Evolutionary conservation across 2,329 filamentous ascomycete species (phyloP).

Genomic region (Aspergillus unguis): DNA sequence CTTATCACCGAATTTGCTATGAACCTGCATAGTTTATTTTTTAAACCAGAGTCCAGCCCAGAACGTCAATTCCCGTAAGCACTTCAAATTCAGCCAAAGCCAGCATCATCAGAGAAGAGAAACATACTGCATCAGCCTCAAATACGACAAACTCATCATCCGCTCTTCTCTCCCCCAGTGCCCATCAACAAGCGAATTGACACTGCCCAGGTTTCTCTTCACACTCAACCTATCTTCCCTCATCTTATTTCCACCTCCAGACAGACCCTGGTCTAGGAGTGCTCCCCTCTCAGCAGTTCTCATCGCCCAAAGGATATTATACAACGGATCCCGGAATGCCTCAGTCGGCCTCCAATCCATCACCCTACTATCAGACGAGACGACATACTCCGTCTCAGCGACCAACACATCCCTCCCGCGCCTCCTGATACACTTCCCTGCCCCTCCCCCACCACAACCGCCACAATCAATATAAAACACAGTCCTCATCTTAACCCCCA

Average conservation of each 20-base stretch:
- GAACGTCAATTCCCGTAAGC: too few relatives aligned
- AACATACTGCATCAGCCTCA: too few relatives aligned
- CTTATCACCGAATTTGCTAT: too few relatives aligned
- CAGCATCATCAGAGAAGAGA: too few relatives aligned
- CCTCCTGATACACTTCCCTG: too few relatives aligned
- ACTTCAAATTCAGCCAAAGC: too few relatives aligned
- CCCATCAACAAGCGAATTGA: not conserved
- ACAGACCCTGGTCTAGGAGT: not conserved
- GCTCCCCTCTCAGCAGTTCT: not conserved
- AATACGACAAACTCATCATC: not conserved
- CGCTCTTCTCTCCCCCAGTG: not conserved
- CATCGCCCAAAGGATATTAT: constrained; percentile 1
- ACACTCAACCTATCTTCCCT: not conserved
- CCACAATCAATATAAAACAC: not conserved
- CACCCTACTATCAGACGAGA: not conserved
- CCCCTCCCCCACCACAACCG: not conserved
- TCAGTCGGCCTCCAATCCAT: not conserved
- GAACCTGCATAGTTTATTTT: too few relatives aligned
- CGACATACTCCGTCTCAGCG: not conserved
- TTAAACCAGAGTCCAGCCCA: too few relatives aligned
- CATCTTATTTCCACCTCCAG: not conserved
- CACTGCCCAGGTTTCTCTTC: not conserved
- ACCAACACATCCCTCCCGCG: not conserved
- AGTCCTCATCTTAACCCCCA: too few relatives aligned
- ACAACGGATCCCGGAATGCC: not conserved